These are phyloP conservation scores for Hyaloscypha variabilis DNA, from an alignment of 495 filamentous ascomycete species.

Conservation along the genomic window DNA sequence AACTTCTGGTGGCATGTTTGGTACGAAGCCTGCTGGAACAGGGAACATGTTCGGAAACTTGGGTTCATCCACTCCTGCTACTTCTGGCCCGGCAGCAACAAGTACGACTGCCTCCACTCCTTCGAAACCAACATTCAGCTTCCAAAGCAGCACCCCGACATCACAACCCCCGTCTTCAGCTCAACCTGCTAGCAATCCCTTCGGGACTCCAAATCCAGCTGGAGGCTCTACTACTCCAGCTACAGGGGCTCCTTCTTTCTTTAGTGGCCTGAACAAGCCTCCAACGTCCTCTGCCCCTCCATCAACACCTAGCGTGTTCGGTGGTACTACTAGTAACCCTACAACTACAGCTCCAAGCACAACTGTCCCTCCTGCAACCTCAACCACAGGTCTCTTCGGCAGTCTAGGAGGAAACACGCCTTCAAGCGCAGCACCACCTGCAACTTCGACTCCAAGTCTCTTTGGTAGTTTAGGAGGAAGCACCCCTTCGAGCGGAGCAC, in stretches of 20 bases:
- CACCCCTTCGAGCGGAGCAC: background rate
- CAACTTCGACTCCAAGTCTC: slow-evolving; percentile 15
- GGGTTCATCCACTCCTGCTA: slow-evolving; percentile 13
- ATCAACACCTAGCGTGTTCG: slow-evolving; percentile 30
- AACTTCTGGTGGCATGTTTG: slow-evolving; percentile 17
- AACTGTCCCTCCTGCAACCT: background rate
- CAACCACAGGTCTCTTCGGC: slow-evolving; percentile 25
- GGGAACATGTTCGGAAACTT: slow-evolving; percentile 1
- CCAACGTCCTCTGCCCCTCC: background rate
- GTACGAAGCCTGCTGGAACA: slow-evolving; percentile 14
- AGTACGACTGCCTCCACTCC: slow-evolving; percentile 12
- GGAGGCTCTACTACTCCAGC: slow-evolving; percentile 30
- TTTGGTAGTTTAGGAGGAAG: slow-evolving; percentile 17
- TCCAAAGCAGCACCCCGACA: slow-evolving; percentile 15
- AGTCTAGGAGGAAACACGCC: background rate
- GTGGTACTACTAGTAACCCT: slow-evolving; percentile 24
- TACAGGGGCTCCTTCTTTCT: background rate
- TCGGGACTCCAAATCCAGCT: slow-evolving; percentile 34
- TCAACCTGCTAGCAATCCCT: slow-evolving; percentile 37
- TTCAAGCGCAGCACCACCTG: background rate
- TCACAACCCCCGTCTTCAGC: slow-evolving; percentile 11
- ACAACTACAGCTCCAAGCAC: slow-evolving; percentile 20
- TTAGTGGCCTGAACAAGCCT: background rate
- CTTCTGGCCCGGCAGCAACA: slow-evolving; percentile 9
- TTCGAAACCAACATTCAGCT: slow-evolving; percentile 19